A percentile compares a stretch with the other conserved stretches of the same genome.
These are phyloP conservation scores for Oryza longistaminata DNA, from an alignment of 176 grass and related monocot genomes.

Conservation along the genomic window DNA sequence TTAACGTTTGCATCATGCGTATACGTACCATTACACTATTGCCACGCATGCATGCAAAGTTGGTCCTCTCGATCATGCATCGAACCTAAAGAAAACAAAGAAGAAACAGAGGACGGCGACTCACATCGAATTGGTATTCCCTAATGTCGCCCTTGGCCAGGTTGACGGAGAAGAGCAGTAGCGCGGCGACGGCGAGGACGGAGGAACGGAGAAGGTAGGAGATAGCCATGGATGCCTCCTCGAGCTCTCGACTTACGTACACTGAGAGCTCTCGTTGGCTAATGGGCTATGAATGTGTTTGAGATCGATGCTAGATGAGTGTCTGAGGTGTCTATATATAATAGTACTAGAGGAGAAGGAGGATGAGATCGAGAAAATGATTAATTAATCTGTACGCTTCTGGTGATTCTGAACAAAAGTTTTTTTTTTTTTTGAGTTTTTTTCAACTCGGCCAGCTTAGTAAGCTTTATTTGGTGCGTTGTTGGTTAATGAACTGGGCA, in stretches of 20 bases:
- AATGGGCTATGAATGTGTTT: constrained; percentile 17
- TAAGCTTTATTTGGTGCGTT: constrained; percentile 47
- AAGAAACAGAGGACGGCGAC: background rate
- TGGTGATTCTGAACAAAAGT: background rate
- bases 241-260: background rate
- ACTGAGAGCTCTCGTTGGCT: constrained; percentile 30
- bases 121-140: constrained; percentile 75
- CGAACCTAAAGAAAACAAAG: too few species aligned
- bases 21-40: background rate
- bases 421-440: background rate
- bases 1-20: too few species aligned
- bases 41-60: background rate
- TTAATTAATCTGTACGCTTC: constrained; percentile 30
- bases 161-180: constrained; percentile 26
- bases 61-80: too few species aligned
- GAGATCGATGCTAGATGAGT: constrained; percentile 5
- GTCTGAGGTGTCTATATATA: constrained; percentile 34
- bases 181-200: constrained; percentile 21
- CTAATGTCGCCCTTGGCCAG: constrained; percentile 47
- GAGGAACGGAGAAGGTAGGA: constrained; percentile 27
- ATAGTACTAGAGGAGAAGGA: background rate
- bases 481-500: constrained; percentile 23
- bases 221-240: constrained; percentile 20
- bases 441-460: constrained; percentile 10
- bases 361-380: background rate